Conservation (phyloP, 2,329 filamentous ascomycete genomes). For the Botrytis fragariae region DNA sequence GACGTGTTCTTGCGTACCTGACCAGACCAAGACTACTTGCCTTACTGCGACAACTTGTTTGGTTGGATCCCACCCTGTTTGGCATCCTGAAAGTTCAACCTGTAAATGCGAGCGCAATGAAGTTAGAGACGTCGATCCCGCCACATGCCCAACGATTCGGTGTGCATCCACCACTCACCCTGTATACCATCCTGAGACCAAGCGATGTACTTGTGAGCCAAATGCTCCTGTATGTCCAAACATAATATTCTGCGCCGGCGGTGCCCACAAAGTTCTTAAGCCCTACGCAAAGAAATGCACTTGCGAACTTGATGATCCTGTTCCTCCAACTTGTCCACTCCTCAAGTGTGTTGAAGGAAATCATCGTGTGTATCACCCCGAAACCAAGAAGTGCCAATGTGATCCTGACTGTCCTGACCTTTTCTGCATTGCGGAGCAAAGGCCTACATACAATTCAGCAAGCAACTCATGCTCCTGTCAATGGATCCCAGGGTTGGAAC, state of each 20-base stretch:
- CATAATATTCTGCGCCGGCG: constrained; percentile 23
- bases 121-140: constrained; percentile 11
- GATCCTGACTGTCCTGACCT: constrained; percentile 27
- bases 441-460: constrained; percentile 22
- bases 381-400: constrained; percentile 26
- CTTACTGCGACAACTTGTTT: constrained; percentile 9
- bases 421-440: constrained; percentile 24
- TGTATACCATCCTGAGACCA: constrained; percentile 23
- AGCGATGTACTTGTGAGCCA: constrained; percentile 26
- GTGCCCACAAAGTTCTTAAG: constrained; percentile 21
- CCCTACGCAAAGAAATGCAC: constrained; percentile 23
- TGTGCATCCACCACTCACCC: constrained; percentile 24
- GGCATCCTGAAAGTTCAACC: constrained; percentile 4
- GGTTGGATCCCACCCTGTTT: constrained; percentile 9
- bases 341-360: constrained; percentile 26
- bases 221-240: constrained; percentile 21
- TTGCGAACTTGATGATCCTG: constrained; percentile 23
- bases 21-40: constrained; percentile 12
- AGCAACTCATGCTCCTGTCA: constrained; percentile 26
- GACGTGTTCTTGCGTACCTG: constrained; percentile 19
- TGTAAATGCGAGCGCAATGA: constrained; percentile 10
- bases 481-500: constrained; percentile 23
- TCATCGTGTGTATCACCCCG: constrained; percentile 27
- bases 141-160: constrained; percentile 23
- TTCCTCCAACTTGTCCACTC: constrained; percentile 23